Conservation (phyloP, 106 monocot genomes). For the Apostasia shenzhenica region DNA sequence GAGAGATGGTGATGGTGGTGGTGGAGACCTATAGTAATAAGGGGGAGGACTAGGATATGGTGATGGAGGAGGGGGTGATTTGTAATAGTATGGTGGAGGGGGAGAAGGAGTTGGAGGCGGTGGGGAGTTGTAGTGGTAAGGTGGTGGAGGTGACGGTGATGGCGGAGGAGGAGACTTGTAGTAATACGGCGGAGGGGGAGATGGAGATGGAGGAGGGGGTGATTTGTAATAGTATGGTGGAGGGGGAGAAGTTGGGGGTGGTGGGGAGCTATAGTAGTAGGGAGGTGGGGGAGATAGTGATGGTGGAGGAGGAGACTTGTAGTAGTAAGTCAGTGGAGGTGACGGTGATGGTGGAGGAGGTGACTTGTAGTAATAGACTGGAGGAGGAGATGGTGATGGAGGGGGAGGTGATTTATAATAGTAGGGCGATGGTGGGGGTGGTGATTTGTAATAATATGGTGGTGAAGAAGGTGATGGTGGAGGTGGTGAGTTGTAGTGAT, state of each 20-base stretch:
- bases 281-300: neutral
- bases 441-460: conserved; percentile 3
- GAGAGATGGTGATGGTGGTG: neutral
- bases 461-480: conserved; percentile 11
- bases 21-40: conserved; percentile 6
- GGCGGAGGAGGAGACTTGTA: conserved; percentile 18
- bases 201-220: conserved; percentile 5
- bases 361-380: neutral
- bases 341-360: conserved; percentile 6
- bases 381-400: conserved; percentile 1
- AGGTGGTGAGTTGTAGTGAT: conserved; percentile 18
- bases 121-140: conserved; percentile 15
- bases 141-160: neutral
- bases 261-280: conserved; percentile 12
- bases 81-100: neutral
- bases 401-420: conserved; percentile 17
- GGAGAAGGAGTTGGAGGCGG: conserved; percentile 8
- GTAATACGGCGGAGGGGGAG: conserved; percentile 3
- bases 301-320: conserved; percentile 13
- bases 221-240: neutral
- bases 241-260: neutral
- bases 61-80: conserved; percentile 5
- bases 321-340: conserved; percentile 5
- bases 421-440: neutral
- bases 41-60: conserved; percentile 1